phyloP scores from a whole-genome alignment of 2,329 filamentous ascomycete species.

The Onygenales sp. region DNA sequence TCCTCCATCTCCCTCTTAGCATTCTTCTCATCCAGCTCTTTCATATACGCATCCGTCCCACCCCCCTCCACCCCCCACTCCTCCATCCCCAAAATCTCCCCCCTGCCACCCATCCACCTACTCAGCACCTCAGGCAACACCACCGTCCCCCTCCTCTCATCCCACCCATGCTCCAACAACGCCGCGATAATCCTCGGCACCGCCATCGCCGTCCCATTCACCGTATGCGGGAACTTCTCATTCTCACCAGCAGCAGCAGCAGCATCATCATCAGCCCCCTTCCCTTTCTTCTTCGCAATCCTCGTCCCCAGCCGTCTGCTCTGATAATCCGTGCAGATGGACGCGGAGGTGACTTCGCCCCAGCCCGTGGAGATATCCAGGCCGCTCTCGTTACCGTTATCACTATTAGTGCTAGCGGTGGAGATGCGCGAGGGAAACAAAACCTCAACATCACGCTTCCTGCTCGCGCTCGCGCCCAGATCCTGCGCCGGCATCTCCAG shows the following conservation, averaged over 20 bases:
- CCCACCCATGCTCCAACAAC: conserved; percentile 83
- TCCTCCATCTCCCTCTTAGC: too few relatives aligned
- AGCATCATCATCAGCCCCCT: conserved; percentile 5
- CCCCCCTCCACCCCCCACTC: conserved; percentile 1
- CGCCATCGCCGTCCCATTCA: conserved; percentile 90
- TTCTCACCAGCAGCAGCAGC: conserved; percentile 27
- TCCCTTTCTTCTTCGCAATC: not conserved
- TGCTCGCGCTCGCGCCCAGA: conserved; percentile 74
- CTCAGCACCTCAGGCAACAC: conserved; percentile 68
- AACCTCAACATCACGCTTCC: conserved; percentile 90
- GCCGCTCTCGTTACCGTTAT: not conserved
- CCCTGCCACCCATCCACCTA: conserved; percentile 72
- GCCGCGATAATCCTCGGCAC: conserved; percentile 84
- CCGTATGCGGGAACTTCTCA: conserved; percentile 66
- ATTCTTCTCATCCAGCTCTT: too few relatives aligned
- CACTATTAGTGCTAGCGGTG: not conserved
- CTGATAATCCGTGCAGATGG: conserved; percentile 93
- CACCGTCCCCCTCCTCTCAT: conserved; percentile 58
- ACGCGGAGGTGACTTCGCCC: conserved; percentile 88
- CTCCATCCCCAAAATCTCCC: conserved; percentile 45
- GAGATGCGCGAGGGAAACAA: conserved; percentile 73
- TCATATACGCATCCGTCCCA: too few relatives aligned
- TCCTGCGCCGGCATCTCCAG: conserved; percentile 87
- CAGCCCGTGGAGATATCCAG: conserved; percentile 48
- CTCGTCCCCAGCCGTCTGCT: conserved; percentile 70